Evolutionary conservation across 805 yeast species (phyloP).

Genomic region (Komagataella ulmi): DNA sequence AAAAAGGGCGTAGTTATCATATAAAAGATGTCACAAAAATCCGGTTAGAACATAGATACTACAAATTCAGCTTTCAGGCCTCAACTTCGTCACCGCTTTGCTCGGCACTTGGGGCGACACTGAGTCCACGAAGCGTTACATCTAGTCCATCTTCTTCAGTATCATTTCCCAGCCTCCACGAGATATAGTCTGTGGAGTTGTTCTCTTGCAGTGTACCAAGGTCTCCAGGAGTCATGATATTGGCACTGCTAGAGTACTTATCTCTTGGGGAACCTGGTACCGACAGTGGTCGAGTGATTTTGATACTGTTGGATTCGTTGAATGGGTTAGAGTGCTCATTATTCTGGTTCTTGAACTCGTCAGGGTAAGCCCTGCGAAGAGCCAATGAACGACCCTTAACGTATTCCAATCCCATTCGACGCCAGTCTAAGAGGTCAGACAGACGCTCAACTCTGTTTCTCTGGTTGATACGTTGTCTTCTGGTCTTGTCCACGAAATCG

Average conservation of each 20-base stretch:
- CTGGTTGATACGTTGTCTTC: slow-evolving; percentile 96
- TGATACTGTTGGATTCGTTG: slow-evolving; percentile 31
- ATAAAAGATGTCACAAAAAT: neutral
- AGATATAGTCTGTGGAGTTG: slow-evolving; percentile 69
- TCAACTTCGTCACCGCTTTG: neutral
- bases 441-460: slow-evolving; percentile 93
- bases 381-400: slow-evolving; percentile 90
- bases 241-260: slow-evolving; percentile 36
- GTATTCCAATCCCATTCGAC: slow-evolving; percentile 94
- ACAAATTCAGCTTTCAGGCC: neutral
- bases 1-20: neutral
- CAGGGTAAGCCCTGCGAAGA: slow-evolving; percentile 88
- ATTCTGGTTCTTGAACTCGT: slow-evolving; percentile 38
- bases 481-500: slow-evolving; percentile 75
- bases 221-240: slow-evolving; percentile 93
- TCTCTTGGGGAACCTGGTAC: slow-evolving; percentile 97
- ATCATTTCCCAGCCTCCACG: slow-evolving; percentile 29
- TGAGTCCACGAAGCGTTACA: slow-evolving; percentile 21
- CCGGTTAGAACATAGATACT: neutral
- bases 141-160: slow-evolving; percentile 22
- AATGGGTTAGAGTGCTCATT: slow-evolving; percentile 15
- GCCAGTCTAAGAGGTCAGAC: slow-evolving; percentile 91
- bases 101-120: slow-evolving; percentile 20
- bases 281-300: slow-evolving; percentile 81
- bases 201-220: slow-evolving; percentile 93